Percentiles rank a stretch among this genome's conserved stretches.
These are phyloP conservation scores for Sisymbrium altissimum DNA, from an alignment of 345 rosid genomes.

Conservation along the genomic window DNA sequence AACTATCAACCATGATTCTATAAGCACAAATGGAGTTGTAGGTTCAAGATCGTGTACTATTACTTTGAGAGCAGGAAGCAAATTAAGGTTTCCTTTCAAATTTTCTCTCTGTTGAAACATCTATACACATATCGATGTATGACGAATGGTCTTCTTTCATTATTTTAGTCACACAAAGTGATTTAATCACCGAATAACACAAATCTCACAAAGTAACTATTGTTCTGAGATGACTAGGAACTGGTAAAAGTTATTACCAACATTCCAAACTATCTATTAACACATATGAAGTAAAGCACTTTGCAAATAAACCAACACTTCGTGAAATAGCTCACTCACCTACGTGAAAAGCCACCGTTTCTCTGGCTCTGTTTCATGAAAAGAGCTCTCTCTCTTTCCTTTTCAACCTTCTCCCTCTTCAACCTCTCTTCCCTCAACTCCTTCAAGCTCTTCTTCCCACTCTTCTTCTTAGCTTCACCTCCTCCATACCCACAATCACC, in stretches of 20 bases:
- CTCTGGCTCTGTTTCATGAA: slow-evolving; percentile 46
- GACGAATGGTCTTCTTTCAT: no score
- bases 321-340: slow-evolving; percentile 34
- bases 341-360: slow-evolving; percentile 46
- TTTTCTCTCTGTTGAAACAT: neutral
- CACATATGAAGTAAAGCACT: neutral
- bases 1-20: neutral
- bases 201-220: neutral
- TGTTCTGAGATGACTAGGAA: neutral
- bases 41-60: no score
- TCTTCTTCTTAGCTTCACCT: slow-evolving; percentile 46
- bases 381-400: slow-evolving; percentile 62
- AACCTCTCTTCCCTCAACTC: slow-evolving; percentile 78
- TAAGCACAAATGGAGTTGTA: neutral
- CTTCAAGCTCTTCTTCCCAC: slow-evolving; percentile 61
- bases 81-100: neutral
- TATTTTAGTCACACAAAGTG: neutral
- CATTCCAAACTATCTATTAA: neutral
- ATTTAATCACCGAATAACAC: neutral
- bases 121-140: neutral
- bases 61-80: no score
- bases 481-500: slow-evolving; percentile 11
- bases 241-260: no score
- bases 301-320: neutral
- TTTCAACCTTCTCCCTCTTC: slow-evolving; percentile 74